Evolutionary conservation across 805 yeast species (phyloP), one percentile per base, ranked within the genome.

Genomic region (Pichia californica): DNA sequence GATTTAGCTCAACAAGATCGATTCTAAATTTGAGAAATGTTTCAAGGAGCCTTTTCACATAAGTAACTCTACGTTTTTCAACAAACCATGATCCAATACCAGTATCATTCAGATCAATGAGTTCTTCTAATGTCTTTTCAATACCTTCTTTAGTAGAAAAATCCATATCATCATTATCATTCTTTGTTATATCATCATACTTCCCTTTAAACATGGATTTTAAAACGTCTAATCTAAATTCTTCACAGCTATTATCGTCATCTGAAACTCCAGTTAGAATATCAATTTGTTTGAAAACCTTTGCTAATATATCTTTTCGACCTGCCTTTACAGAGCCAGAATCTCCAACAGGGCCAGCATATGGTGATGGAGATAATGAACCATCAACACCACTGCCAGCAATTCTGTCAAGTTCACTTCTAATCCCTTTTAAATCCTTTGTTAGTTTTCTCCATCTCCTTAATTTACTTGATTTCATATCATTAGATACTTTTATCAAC

Each of bases 21-120:
- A 61, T 57, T 38, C 72, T 67, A 19, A 68, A 60, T n/a, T 68
- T 72, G 5, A 68, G 56, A 38, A 68, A 56, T 25, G 69, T 70
- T 4, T 59, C 51, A 6, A 69, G 45, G 5, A 77, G 47, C 30
- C 70, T 66, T 18, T 65, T 63, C 44, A 71, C 73, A 52, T 76
- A 73, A 40, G 69, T 68, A 11, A 70, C 59, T 48, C 73, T 69
- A 47, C 77, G 71, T 28, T 71, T 74, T 44, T 81, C 87, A 11
- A 77, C 66, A 31, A 77, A 38, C n/a, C 57, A 41, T 14, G 47
- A 38, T 3, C 47, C 47, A 27, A 38, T 31, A 2, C 38, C 45
- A 5, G 33, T 20, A 13, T 38, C 43, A 7, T 27, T 19, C 5
- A 31, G 13, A 20, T 31, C 29, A 15, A 40, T 20, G 5, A 44